phyloP scores from a whole-genome alignment of 257 asterid genomes.

The Solanum peruvianum region DNA sequence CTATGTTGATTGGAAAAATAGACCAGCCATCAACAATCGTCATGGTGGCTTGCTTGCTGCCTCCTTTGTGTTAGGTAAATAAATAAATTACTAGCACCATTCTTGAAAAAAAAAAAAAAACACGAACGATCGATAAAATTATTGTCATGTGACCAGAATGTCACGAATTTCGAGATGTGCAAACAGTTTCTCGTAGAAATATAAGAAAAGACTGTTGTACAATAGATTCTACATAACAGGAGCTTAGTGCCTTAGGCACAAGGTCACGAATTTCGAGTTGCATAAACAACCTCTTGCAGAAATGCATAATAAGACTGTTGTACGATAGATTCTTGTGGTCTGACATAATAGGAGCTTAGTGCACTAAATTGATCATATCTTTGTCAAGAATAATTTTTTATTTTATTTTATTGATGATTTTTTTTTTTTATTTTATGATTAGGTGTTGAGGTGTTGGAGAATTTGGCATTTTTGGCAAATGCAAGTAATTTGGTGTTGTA shows the following conservation, averaged over 20 bases:
- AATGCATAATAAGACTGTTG: background rate
- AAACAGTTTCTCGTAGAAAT: background rate
- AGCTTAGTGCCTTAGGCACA: background rate
- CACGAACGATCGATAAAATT: background rate
- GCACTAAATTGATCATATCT: background rate
- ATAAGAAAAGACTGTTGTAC: background rate
- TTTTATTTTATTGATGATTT: conserved; percentile 17
- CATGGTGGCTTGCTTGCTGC: conserved; percentile 94
- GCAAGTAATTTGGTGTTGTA: conserved; percentile 88
- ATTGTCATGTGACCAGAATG: background rate
- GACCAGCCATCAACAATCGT: conserved; percentile 36
- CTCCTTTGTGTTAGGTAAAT: conserved; percentile 76
- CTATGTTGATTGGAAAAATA: conserved; percentile 73
- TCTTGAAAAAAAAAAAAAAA: background rate
- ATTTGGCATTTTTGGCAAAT: conserved; percentile 78
- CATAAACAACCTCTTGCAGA: no score
- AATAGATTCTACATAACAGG: background rate
- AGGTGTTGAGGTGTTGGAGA: conserved; percentile 42
- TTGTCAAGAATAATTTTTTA: background rate
- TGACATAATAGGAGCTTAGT: background rate
- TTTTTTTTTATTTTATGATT: background rate
- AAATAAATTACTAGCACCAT: background rate
- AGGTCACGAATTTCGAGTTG: background rate
- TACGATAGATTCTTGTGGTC: background rate
- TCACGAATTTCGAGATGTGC: background rate